Evolutionary conservation across 208 protist genomes (phyloP), one percentile per base, ranked within the genome.

Genomic region (Trypanosoma mega): DNA sequence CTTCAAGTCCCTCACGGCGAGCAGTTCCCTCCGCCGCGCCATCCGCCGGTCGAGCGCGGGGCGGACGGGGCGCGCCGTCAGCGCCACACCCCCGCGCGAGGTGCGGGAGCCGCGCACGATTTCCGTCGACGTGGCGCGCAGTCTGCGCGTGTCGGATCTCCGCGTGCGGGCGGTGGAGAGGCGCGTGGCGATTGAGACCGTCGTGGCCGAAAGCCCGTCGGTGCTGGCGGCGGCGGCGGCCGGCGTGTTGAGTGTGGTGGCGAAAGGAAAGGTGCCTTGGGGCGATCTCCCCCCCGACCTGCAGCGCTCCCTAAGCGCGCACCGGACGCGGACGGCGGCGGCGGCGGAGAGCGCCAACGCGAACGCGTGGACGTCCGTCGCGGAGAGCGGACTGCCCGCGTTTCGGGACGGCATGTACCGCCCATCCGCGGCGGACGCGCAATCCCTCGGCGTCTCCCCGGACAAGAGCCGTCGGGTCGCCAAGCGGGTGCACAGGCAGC

Each of bases 141-240:
- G 53, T 44, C 23, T 69, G 16, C 44, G 53, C 16, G 30, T 69
- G 0, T 43, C 36, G 11, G 63, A 69, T 6, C 23, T 69, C 16
- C 63, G 63, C 18, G 16, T 26, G 5, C 16, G 55, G 29, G 23
- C 52, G 7, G 60, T 69, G 31, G 12, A 55, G n/a, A 69, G 49
- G 11, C 41, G n/a, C 1, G 39, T 62, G 20, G 78, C 74, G 0
- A 80, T 94, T 67, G 87, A 94, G 53, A 82, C 90, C 29, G 74
- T 92, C 2, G 79, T 94, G 39, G 74, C 76, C 7, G 48, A 68
- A 30, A 48, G 88, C 63, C 11, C n/a, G 2, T 23, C 18, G 14
- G 30, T 7, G 26, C 24, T 72, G 23, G 3, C 23, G 7, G 57
- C 41, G 23, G 14, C 54, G n/a, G 27, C 9, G 63, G 72, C 68